A percentile compares a stretch with the other conserved stretches of the same genome.
phyloP scores from a whole-genome alignment of 345 rosid genomes.

The Aquilaria sinensis region DNA sequence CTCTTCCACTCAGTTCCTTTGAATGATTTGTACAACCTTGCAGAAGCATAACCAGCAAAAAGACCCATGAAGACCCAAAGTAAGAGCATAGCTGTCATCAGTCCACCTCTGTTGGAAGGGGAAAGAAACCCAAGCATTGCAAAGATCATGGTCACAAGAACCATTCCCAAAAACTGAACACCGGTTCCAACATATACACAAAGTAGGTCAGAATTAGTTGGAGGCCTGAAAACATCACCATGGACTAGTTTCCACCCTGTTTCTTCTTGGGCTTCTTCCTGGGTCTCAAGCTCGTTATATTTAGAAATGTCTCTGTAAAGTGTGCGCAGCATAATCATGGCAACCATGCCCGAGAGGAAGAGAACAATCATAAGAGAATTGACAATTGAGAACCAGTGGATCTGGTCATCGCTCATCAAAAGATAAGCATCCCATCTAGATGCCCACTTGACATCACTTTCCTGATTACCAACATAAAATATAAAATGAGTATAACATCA shows the following conservation, averaged over 20 bases:
- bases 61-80: constrained; percentile 88
- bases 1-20: constrained; percentile 79
- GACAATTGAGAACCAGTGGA: constrained; percentile 82
- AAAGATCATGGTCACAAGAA: constrained; percentile 68
- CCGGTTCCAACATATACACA: constrained; percentile 76
- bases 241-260: constrained; percentile 86
- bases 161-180: constrained; percentile 71
- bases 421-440: constrained; percentile 91
- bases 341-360: constrained; percentile 82
- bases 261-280: constrained; percentile 86
- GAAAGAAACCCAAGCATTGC: constrained; percentile 77
- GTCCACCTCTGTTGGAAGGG: constrained; percentile 81
- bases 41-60: constrained; percentile 62
- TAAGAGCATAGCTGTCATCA: constrained; percentile 80
- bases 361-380: constrained; percentile 80
- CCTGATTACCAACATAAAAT: constrained; percentile 29
- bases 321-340: constrained; percentile 76
- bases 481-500: constrained; percentile 8
- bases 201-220: constrained; percentile 52
- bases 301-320: constrained; percentile 79
- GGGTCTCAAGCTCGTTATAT: constrained; percentile 80
- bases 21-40: constrained; percentile 65
- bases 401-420: constrained; percentile 72
- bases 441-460: constrained; percentile 83
- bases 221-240: constrained; percentile 81